Evolutionary conservation across 176 grass and related monocot genomes (phyloP).

Genomic region (Musa beccarii): DNA sequence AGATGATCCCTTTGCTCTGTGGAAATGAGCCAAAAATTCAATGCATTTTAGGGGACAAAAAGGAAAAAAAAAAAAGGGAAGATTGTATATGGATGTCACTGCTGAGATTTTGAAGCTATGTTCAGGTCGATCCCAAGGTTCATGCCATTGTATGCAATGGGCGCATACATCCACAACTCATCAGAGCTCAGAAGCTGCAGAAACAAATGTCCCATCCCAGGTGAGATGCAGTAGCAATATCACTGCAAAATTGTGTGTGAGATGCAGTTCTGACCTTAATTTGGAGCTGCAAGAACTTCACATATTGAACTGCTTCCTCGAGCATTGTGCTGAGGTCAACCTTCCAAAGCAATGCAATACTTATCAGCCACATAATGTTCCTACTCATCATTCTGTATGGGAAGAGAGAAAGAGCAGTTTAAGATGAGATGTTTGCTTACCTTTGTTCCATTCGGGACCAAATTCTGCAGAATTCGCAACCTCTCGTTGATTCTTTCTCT

Average conservation of each 20-base stretch:
- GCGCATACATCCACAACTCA: constrained; percentile 95
- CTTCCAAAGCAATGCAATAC: constrained; percentile 25
- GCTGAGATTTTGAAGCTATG: constrained; percentile 29
- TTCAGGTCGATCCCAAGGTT: constrained; percentile 66
- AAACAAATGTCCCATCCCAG: neutral
- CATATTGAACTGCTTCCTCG: constrained; percentile 90
- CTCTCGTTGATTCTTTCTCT: constrained; percentile 97
- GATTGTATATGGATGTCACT: neutral
- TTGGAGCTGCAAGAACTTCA: constrained; percentile 88
- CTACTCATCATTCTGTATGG: neutral
- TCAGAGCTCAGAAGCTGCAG: constrained; percentile 90
- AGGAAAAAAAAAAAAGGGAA: no score
- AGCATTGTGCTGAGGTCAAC: constrained; percentile 99
- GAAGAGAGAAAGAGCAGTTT: neutral
- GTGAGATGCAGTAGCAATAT: neutral
- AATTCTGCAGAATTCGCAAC: constrained; percentile 64
- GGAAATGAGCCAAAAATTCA: no score
- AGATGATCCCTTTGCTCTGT: no score
- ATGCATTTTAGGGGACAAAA: no score
- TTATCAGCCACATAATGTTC: no score
- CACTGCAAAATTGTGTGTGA: neutral
- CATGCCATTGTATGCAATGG: constrained; percentile 77
- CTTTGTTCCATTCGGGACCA: constrained; percentile 96
- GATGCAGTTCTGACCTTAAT: constrained; percentile 54
- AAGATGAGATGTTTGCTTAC: constrained; percentile 25